Percentiles rank a stretch among this genome's conserved stretches.
Evolutionary conservation across 202 grass and related monocot genomes (phyloP).

Genomic region (Musa balbisiana): DNA sequence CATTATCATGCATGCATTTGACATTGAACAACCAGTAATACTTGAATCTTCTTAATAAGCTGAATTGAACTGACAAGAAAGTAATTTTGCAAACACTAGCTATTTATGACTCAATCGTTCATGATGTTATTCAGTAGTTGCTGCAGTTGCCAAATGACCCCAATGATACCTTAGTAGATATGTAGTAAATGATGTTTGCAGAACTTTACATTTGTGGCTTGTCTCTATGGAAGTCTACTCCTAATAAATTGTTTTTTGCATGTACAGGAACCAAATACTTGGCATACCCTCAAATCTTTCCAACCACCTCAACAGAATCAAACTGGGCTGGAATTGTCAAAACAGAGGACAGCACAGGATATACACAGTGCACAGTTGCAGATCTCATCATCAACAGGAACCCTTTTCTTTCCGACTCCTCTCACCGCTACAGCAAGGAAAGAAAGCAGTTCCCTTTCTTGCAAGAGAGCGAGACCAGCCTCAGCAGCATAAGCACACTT

Average conservation of each 20-base stretch:
- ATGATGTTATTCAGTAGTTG: not conserved
- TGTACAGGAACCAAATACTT: slow-evolving; percentile 39
- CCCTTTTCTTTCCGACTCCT: slow-evolving; percentile 25
- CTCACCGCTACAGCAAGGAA: slow-evolving; percentile 35
- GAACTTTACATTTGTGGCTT: too few relatives aligned
- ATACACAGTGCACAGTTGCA: slow-evolving; percentile 17
- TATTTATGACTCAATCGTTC: too few relatives aligned
- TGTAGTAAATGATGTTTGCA: too few relatives aligned
- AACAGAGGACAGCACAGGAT: slow-evolving; percentile 28
- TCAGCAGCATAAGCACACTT: slow-evolving; percentile 28
- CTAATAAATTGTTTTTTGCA: slow-evolving; percentile 25
- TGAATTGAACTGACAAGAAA: too few relatives aligned
- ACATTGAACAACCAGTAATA: too few relatives aligned
- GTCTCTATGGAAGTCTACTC: too few relatives aligned
- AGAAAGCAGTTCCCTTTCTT: slow-evolving; percentile 69
- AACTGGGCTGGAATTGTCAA: slow-evolving; percentile 53
- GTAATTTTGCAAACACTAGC: too few relatives aligned
- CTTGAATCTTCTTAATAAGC: too few relatives aligned
- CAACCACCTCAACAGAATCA: slow-evolving; percentile 32
- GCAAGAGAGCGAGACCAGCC: slow-evolving; percentile 40
- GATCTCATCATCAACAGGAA: slow-evolving; percentile 18
- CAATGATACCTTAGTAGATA: not conserved
- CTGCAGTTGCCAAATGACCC: not conserved
- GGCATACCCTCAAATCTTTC: slow-evolving; percentile 20
- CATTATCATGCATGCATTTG: too few relatives aligned